These are phyloP conservation scores for Mycena alexandri DNA, from an alignment of 768 basidiomycete genomes.

Conservation along the genomic window DNA sequence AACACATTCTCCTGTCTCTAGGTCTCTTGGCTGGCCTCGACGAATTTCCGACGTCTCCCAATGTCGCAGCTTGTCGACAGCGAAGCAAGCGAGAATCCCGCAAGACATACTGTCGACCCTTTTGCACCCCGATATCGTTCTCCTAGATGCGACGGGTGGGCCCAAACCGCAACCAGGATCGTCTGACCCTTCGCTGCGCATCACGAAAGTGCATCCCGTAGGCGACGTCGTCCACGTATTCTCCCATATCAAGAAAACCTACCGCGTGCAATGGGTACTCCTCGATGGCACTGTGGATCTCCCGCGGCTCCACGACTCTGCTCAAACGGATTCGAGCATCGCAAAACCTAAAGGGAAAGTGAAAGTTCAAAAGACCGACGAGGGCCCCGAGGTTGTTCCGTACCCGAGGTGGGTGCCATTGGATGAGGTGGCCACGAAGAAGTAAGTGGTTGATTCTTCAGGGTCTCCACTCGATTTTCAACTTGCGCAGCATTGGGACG, in stretches of 20 bases:
- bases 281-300: slow-evolving; percentile 66
- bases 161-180: not conserved
- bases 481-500: slow-evolving; percentile 70
- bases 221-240: slow-evolving; percentile 86
- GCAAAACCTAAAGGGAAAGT: slow-evolving; percentile 27
- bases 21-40: slow-evolving; percentile 92
- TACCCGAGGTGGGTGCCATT: slow-evolving; percentile 65
- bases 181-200: slow-evolving; percentile 40
- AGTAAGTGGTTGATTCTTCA: slow-evolving; percentile 58
- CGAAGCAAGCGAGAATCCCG: slow-evolving; percentile 49
- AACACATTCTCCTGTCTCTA: slow-evolving; percentile 45
- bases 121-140: slow-evolving; percentile 48
- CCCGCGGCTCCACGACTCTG: slow-evolving; percentile 48
- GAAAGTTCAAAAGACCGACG: slow-evolving; percentile 31
- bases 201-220: slow-evolving; percentile 62
- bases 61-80: slow-evolving; percentile 62
- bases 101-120: slow-evolving; percentile 54
- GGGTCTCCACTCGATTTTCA: not conserved
- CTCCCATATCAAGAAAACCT: slow-evolving; percentile 92
- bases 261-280: slow-evolving; percentile 79
- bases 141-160: slow-evolving; percentile 25
- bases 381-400: slow-evolving; percentile 38
- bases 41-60: slow-evolving; percentile 82
- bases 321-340: slow-evolving; percentile 14
- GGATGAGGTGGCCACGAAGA: slow-evolving; percentile 67